A percentile compares a stretch with the other conserved stretches of the same genome.
These are phyloP conservation scores for Quercus lobata DNA, from an alignment of 331 rosid species.

Conservation along the genomic window DNA sequence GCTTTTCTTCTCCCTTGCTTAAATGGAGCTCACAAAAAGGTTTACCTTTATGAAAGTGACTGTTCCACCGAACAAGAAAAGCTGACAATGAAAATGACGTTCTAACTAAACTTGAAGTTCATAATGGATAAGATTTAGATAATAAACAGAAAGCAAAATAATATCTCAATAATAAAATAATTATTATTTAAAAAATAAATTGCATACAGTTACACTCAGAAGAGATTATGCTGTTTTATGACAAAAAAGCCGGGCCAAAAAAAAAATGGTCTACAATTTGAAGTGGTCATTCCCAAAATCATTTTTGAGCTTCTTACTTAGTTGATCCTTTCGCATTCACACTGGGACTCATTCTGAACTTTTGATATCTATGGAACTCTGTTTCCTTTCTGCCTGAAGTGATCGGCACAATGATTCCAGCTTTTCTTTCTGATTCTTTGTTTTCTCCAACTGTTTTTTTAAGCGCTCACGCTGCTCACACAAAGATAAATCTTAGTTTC, in stretches of 20 bases:
- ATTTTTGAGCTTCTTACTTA: constrained; percentile 3
- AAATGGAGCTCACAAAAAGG: no score
- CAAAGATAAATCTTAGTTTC: not conserved
- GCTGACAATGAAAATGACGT: not conserved
- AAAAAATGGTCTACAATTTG: not conserved
- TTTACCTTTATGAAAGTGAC: no score
- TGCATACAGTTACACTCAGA: not conserved
- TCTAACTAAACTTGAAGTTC: not conserved
- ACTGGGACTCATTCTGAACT: constrained; percentile 40
- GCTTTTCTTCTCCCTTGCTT: no score
- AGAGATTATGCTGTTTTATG: constrained; percentile 4
- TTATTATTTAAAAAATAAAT: not conserved
- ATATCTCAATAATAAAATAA: not conserved
- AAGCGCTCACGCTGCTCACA: constrained; percentile 68
- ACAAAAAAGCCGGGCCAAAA: constrained; percentile 4
- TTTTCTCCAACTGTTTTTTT: constrained; percentile 80
- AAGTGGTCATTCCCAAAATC: constrained; percentile 7
- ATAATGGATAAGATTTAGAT: not conserved
- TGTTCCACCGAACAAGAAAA: not conserved
- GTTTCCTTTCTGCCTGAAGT: constrained; percentile 93
- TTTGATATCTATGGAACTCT: constrained; percentile 48
- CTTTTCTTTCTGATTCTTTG: constrained; percentile 80
- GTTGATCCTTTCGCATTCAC: constrained; percentile 25
- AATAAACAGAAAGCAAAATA: not conserved
- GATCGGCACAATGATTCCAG: constrained; percentile 87